Base-by-base conservation (phyloP, 306 rosid genomes). In the Cicer chorassanicum region DNA sequence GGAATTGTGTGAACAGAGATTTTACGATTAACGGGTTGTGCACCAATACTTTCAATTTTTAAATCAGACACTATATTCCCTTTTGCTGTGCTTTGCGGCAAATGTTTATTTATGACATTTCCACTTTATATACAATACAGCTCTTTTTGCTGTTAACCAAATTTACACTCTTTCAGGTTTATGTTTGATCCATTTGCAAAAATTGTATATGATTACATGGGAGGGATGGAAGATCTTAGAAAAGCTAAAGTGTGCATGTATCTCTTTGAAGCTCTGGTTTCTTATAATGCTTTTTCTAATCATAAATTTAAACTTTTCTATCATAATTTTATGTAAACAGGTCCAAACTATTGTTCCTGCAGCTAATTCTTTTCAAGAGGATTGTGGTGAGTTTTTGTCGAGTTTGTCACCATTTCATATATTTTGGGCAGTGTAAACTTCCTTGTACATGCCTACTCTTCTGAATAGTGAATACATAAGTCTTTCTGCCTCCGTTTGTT, bases 1-100 rank as follows among this genome's bases (percentile, higher is more conserved):
- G 80, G 81, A 88, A 93, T 82, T 93, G 97, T 76, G 70, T 86
- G 83, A 88, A 74, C 24, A 87, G 96, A 50, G 98, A 93, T 86
- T 93, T 93, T 60, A 93, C 98, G 12, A 89, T 93, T 80, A 93
- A 91, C 5, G 96, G 98, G 97, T 93, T 76, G 89, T 53, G 77
- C 65, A 76, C 73, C 54, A 18, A 56, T 80, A 81, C 81, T 74
- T 73, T 68, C 87, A 49, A 56, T 78, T 74, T 83, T 60, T 34
- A 57, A 50, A 70, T 18, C 9, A 12, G 56, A 67, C 48, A 53
- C 63, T 55, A 9, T 29, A 7, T 60, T 59, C 15, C 39, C 21
- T 61, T 62, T 36, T 14, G 42, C 18, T 78, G 14, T 39, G 9
- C 72, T 50, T 76, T 55, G 64, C 10, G 45, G 51, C 65, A 12